These are phyloP conservation scores for Calonectria fujianensis DNA, from an alignment of 2,329 filamentous ascomycete species.

Conservation along the genomic window DNA sequence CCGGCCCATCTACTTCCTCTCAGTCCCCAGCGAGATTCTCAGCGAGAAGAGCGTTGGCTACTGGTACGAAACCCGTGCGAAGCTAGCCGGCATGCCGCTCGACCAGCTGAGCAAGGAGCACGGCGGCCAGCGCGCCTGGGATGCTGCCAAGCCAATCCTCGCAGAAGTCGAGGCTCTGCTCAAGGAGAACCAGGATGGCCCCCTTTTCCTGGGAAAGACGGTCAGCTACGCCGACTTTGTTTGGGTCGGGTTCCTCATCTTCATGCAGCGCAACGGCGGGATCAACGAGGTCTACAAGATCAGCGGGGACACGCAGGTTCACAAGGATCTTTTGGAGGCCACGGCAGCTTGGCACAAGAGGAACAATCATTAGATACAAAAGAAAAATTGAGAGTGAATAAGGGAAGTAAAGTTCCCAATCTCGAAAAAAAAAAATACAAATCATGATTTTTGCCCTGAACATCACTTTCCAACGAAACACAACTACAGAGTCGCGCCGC, in stretches of 20 bases:
- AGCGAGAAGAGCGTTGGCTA: constrained; percentile 70
- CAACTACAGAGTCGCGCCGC: constrained; percentile 34
- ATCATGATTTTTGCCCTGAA: no score
- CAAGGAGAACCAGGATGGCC: constrained; percentile 73
- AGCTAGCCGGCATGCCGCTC: constrained; percentile 71
- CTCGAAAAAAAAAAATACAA: not conserved
- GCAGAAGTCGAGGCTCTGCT: constrained; percentile 66
- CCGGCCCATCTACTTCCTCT: constrained; percentile 65
- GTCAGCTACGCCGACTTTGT: constrained; percentile 76
- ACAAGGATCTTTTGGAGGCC: constrained; percentile 64
- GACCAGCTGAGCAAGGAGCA: constrained; percentile 67
- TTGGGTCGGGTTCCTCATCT: constrained; percentile 69
- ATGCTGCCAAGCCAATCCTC: constrained; percentile 61
- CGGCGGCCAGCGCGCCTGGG: constrained; percentile 72
- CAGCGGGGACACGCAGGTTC: constrained; percentile 61
- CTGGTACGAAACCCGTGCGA: constrained; percentile 72
- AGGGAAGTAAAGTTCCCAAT: not conserved
- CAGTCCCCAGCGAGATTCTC: constrained; percentile 71
- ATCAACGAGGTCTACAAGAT: constrained; percentile 60
- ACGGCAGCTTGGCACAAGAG: constrained; percentile 64
- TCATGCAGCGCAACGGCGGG: constrained; percentile 59
- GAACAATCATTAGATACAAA: constrained; percentile 57
- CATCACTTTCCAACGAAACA: not conserved
- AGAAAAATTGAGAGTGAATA: not conserved
- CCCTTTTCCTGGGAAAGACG: constrained; percentile 76